A percentile compares a stretch with the other conserved stretches of the same genome.
These are phyloP conservation scores for Xylaria sp. DNA, from an alignment of 2,329 filamentous ascomycete species.

Conservation along the genomic window DNA sequence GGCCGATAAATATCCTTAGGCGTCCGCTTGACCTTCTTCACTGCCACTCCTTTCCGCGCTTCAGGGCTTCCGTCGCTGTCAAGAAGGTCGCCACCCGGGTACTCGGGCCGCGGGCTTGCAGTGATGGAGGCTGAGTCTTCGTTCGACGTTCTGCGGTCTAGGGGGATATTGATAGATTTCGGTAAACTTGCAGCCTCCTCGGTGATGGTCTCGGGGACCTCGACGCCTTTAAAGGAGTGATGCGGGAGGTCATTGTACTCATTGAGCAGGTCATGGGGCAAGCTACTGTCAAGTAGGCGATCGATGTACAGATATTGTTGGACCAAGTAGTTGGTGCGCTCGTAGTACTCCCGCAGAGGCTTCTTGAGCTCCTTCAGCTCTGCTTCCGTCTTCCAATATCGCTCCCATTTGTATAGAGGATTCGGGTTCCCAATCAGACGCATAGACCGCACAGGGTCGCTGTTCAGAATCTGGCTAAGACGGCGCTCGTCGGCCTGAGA, in stretches of 20 bases:
- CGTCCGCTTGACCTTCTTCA: conserved; percentile 72
- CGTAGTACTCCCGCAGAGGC: conserved; percentile 83
- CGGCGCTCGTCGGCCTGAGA: conserved; percentile 62
- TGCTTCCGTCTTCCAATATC: conserved; percentile 82
- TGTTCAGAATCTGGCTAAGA: conserved; percentile 63
- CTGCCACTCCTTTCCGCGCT: conserved; percentile 21
- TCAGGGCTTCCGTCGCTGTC: conserved; percentile 21
- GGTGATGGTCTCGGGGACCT: conserved; percentile 75
- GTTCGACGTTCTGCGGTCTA: neutral
- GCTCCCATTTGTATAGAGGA: conserved; percentile 82
- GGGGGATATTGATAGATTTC: conserved; percentile 4
- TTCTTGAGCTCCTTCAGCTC: conserved; percentile 74
- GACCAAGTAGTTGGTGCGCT: conserved; percentile 85
- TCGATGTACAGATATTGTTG: conserved; percentile 96
- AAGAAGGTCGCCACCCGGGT: neutral
- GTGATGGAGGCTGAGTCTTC: neutral
- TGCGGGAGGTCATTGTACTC: conserved; percentile 76
- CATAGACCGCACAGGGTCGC: conserved; percentile 80
- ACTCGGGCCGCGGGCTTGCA: conserved; percentile 19
- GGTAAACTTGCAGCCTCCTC: conserved; percentile 61
- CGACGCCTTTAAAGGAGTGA: conserved; percentile 58
- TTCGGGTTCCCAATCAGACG: conserved; percentile 88
- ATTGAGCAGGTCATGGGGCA: conserved; percentile 90
- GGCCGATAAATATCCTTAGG: conserved; percentile 85
- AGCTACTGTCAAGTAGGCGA: conserved; percentile 83